These are phyloP conservation scores for cucumber (Cucumis sativus) DNA, from an alignment of 306 rosid genomes.

Conservation along the genomic window Cucumber_9930_V3 NC_026658.2:18804001-18804500, in stretches of 20 bases:
- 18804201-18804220: background rate
- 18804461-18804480: no score
- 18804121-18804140: conserved; percentile 4
- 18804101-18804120: background rate
- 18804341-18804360: background rate
- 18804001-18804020: background rate
- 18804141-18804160: background rate
- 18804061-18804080: background rate
- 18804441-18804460: no score
- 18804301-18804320: background rate
- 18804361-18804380: no score
- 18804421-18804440: no score
- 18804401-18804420: no score
- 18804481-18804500: no score
- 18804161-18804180: background rate
- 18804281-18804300: background rate
- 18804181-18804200: background rate
- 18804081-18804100: background rate
- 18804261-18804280: background rate
- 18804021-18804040: background rate
- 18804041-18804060: background rate
- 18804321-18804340: background rate
- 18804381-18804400: no score
- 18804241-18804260: background rate
- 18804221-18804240: background rate